Base-by-base conservation (phyloP, 306 rosid genomes). In the Vigna reflexopilosa region DNA sequence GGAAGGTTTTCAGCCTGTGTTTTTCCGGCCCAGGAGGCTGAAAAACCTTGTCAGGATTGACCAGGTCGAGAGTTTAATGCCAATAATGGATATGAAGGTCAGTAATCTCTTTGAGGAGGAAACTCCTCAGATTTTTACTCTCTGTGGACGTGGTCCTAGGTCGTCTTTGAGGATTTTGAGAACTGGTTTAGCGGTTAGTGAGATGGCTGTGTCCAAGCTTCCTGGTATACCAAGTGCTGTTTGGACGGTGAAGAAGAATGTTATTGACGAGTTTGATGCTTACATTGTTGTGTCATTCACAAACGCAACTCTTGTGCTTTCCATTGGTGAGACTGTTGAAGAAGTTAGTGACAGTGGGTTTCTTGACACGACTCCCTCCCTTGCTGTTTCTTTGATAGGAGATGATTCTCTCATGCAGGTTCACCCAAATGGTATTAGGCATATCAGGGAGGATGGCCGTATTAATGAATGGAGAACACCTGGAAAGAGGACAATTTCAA, bases 371-470 rank as follows among this genome's bases (percentile, higher is more conserved):
- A 95, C 98, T 13, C 97, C 97, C 49, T 91, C 98, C 42, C 98
- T 95, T 62, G 88, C 99, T 3, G 98, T 95, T 79, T 95, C 98
- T 82, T 91, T 95, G 90, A 91, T 95, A 86, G 99, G 99, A 19
- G 97, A 93, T 56, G 99, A 95, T 89, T 93, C 97, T 77, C 97
- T 95, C 64, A 93, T 95, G 98, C 99, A 95, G 86, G 99, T 95
- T 85, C 99, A 95, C 82, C 99, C 99, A 15, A 95, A 91, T 88
- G 99, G 99, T 67, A 95, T 95, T 67, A 88, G 98, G 87, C 99
- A 93, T 80, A 95, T 95, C n/a, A 95, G 99, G 94, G 98, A 91
- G 90, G 94, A 91, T 83, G 97, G 99, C 32, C 96, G 98, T 84
- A 85, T 93, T 62, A 93, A 91, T 87, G 99, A 95, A 71, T 95